Conservation (phyloP, 805 yeast genomes). For the Saccharomycopsis schoenii region DNA sequence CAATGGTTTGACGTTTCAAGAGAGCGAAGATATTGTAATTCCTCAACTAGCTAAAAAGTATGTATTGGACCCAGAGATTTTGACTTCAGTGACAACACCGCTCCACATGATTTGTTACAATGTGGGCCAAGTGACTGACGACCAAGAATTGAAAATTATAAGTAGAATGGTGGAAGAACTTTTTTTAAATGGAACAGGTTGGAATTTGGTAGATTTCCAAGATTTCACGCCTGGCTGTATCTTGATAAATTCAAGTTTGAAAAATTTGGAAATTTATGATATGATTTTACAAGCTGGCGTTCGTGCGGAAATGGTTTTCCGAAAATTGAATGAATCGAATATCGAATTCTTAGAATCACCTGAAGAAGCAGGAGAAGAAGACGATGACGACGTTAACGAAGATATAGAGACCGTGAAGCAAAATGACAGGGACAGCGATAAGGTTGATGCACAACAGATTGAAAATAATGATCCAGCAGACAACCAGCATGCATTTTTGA, state of each 20-base stretch:
- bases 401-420: not conserved
- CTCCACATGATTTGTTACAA: constrained; percentile 58
- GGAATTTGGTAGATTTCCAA: constrained; percentile 70
- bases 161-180: constrained; percentile 46
- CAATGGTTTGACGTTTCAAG: not conserved
- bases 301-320: constrained; percentile 71
- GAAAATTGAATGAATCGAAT: constrained; percentile 56
- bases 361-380: constrained; percentile 19
- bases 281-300: constrained; percentile 75
- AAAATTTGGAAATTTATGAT: constrained; percentile 34
- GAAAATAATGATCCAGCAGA: constrained; percentile 46
- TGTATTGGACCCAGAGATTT: constrained; percentile 8
- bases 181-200: constrained; percentile 84
- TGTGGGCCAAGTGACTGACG: constrained; percentile 27
- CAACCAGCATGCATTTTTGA: constrained; percentile 53
- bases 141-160: not conserved
- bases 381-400: constrained; percentile 17
- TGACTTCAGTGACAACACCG: constrained; percentile 60
- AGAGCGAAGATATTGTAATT: not conserved
- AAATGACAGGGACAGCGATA: constrained; percentile 15
- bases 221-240: constrained; percentile 82
- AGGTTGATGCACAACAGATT: not conserved
- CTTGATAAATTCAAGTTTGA: constrained; percentile 41
- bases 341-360: constrained; percentile 46
- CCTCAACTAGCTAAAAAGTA: not conserved